Evolutionary conservation across 2,329 filamentous ascomycete genomes (phyloP).

Genomic region (Penicillium sp.): DNA sequence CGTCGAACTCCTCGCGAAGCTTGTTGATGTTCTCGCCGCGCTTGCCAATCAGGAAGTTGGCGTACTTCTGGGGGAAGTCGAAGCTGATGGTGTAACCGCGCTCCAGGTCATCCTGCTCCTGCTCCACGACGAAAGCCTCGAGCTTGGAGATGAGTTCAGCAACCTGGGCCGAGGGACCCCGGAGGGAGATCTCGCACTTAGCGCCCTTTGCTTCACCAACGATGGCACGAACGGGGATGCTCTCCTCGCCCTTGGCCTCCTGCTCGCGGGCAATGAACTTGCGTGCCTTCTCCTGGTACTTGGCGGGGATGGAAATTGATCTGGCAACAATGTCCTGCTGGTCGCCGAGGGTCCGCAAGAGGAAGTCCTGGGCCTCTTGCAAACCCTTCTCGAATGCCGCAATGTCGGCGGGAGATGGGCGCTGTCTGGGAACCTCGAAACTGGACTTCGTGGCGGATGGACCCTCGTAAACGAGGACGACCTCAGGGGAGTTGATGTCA

Average conservation of each 20-base stretch:
- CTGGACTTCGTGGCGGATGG: slow-evolving; percentile 41
- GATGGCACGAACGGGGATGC: slow-evolving; percentile 56
- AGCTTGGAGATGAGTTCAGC: slow-evolving; percentile 70
- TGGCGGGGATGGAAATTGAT: slow-evolving; percentile 53
- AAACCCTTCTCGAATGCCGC: slow-evolving; percentile 56
- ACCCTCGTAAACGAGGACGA: slow-evolving; percentile 52
- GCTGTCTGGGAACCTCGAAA: slow-evolving; percentile 54
- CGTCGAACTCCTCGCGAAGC: slow-evolving; percentile 65
- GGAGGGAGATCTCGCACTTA: slow-evolving; percentile 60
- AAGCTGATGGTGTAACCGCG: slow-evolving; percentile 81
- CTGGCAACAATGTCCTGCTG: slow-evolving; percentile 55
- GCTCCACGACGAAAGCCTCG: slow-evolving; percentile 73
- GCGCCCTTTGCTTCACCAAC: slow-evolving; percentile 42
- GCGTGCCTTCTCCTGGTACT: slow-evolving; percentile 62
- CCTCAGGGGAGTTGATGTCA: slow-evolving; percentile 41
- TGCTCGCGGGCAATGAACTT: slow-evolving; percentile 58
- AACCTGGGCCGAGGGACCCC: slow-evolving; percentile 71
- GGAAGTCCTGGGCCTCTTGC: slow-evolving; percentile 55
- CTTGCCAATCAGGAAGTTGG: slow-evolving; percentile 74
- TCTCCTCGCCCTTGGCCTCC: slow-evolving; percentile 45
- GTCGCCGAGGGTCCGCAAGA: slow-evolving; percentile 52
- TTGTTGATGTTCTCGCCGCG: slow-evolving; percentile 66
- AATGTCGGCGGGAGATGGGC: slow-evolving; percentile 54
- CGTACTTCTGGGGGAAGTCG: slow-evolving; percentile 91
- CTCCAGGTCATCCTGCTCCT: slow-evolving; percentile 90